Conservation (phyloP, 2,329 filamentous ascomycete genomes). For the Chrysoporthe cubensis region DNA sequence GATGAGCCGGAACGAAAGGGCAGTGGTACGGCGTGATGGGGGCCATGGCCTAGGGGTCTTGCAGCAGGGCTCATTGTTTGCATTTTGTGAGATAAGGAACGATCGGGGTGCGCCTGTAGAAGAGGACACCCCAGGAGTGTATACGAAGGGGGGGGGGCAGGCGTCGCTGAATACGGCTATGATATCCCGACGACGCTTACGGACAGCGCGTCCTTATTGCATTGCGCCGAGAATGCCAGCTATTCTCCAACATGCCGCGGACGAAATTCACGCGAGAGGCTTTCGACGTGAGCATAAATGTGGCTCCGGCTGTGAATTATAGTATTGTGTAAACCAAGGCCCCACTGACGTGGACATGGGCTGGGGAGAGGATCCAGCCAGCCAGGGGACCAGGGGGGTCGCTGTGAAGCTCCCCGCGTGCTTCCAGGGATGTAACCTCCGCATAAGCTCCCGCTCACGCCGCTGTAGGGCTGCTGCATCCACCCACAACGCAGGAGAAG, state of each 20-base stretch:
- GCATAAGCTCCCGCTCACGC: constrained; percentile 10
- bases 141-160: neutral
- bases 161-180: constrained; percentile 20
- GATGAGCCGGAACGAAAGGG: neutral
- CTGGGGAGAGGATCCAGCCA: neutral
- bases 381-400: constrained; percentile 1
- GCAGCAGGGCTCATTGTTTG: neutral
- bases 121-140: neutral
- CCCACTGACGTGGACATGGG: constrained; percentile 15
- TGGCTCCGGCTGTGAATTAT: neutral
- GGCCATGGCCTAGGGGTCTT: neutral
- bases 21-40: neutral
- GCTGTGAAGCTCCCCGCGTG: neutral
- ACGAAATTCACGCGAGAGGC: neutral
- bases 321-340: neutral
- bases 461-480: constrained; percentile 15
- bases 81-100: neutral
- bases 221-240: neutral
- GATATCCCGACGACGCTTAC: constrained; percentile 26
- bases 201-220: constrained; percentile 23
- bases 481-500: constrained; percentile 6
- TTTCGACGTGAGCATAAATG: neutral
- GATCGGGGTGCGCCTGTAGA: neutral
- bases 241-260: neutral
- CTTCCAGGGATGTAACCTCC: constrained; percentile 7